phyloP scores from a whole-genome alignment of 257 asterid species.

The Nicotiana undulata region DNA sequence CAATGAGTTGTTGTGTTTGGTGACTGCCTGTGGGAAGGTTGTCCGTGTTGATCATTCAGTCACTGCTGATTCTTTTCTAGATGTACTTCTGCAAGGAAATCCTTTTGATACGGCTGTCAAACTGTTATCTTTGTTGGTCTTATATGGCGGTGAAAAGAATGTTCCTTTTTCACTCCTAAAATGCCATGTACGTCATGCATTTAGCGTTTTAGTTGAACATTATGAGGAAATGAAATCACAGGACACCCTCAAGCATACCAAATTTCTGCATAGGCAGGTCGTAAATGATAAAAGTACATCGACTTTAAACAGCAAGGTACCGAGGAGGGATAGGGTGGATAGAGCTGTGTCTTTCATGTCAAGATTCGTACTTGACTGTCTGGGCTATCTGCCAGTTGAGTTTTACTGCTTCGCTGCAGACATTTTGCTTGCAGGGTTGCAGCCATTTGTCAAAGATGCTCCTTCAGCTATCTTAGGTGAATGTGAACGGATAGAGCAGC shows the following conservation, averaged over 20 bases:
- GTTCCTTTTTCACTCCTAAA: constrained; percentile 70
- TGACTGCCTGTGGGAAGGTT: constrained; percentile 69
- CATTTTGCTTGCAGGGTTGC: constrained; percentile 73
- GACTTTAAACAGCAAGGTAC: constrained; percentile 17
- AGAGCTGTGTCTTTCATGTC: constrained; percentile 36
- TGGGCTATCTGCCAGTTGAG: constrained; percentile 74
- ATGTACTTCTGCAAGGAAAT: constrained; percentile 53
- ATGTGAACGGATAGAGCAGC: constrained; percentile 56
- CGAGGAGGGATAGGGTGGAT: constrained; percentile 21
- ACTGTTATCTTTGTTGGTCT: constrained; percentile 57
- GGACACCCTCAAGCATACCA: constrained; percentile 18
- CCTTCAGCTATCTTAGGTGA: constrained; percentile 60
- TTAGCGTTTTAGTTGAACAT: constrained; percentile 48
- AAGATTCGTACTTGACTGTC: constrained; percentile 69
- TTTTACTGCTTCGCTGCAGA: constrained; percentile 76
- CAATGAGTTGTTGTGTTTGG: constrained; percentile 66
- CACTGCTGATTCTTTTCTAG: constrained; percentile 56
- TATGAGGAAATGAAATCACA: constrained; percentile 27
- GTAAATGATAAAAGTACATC: constrained; percentile 14
- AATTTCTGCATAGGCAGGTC: constrained; percentile 20
- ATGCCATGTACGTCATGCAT: constrained; percentile 62
- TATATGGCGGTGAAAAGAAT: constrained; percentile 75
- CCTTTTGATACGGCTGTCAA: constrained; percentile 73
- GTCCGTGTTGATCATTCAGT: constrained; percentile 80
- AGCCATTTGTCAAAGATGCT: constrained; percentile 57